Evolutionary conservation across 2,329 filamentous ascomycete genomes (phyloP).

Genomic region (Aurifilum marmelostoma): DNA sequence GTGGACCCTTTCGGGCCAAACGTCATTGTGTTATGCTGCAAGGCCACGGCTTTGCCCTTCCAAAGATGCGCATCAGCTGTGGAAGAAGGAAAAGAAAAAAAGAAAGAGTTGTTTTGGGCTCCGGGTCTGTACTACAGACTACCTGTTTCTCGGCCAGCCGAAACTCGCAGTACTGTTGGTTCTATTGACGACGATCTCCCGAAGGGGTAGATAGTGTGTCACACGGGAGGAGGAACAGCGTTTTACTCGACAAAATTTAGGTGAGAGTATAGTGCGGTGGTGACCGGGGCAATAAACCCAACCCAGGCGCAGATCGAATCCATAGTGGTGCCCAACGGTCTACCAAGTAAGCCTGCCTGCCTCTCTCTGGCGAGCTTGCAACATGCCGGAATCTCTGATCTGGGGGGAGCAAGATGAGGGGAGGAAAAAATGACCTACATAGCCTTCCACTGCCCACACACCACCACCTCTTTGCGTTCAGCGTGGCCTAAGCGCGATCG

Average conservation of each 20-base stretch:
- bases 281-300: neutral
- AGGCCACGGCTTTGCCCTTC: neutral
- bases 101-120: neutral
- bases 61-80: neutral
- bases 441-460: neutral
- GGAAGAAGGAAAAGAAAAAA: too few relatives aligned
- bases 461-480: constrained; percentile 6
- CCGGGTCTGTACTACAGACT: neutral
- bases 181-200: neutral
- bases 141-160: too few relatives aligned
- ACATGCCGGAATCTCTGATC: too few relatives aligned
- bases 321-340: neutral
- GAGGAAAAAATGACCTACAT: too few relatives aligned
- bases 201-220: neutral
- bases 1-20: neutral
- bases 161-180: neutral
- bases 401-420: too few relatives aligned
- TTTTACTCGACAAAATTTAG: too few relatives aligned
- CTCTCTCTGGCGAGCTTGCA: too few relatives aligned
- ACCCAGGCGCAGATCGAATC: neutral
- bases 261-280: too few relatives aligned
- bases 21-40: neutral
- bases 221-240: too few relatives aligned
- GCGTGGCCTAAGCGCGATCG: constrained; percentile 16
- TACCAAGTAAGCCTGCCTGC: too few relatives aligned